phyloP scores from a whole-genome alignment of 306 rosid species.

The Alnus glutinosa region DNA sequence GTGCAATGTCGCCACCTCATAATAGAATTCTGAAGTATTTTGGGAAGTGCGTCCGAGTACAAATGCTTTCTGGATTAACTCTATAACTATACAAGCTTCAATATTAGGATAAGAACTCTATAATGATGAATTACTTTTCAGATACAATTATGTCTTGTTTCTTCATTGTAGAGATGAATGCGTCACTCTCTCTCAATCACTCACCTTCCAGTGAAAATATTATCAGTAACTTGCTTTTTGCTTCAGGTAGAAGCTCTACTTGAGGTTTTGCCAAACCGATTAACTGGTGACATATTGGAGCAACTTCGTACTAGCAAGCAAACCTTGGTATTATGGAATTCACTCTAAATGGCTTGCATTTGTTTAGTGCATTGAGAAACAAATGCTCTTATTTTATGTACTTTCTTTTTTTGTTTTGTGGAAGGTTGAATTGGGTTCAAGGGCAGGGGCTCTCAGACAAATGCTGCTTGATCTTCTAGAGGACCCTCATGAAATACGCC shows the following conservation, averaged over 20 bases:
- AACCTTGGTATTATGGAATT: conserved; percentile 61
- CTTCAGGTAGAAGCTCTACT: conserved; percentile 82
- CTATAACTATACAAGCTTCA: neutral
- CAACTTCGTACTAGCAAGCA: conserved; percentile 98
- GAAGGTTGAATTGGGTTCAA: conserved; percentile 95
- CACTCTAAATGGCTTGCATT: conserved; percentile 12
- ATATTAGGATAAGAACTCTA: neutral
- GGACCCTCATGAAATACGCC: conserved; percentile 84
- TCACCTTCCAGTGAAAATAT: neutral
- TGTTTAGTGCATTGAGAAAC: conserved; percentile 11
- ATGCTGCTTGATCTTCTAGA: conserved; percentile 94
- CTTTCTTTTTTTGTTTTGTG: conserved; percentile 22
- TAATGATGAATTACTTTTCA: neutral
- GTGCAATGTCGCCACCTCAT: neutral
- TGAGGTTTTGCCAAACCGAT: conserved; percentile 80
- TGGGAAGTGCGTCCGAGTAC: neutral
- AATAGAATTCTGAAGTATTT: neutral
- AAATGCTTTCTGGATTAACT: neutral
- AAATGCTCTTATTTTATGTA: conserved; percentile 7
- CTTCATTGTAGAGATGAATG: neutral
- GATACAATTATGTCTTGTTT: conserved; percentile 9
- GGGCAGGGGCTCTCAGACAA: conserved; percentile 95
- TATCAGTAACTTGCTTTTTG: conserved; percentile 9
- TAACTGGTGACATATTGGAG: conserved; percentile 88
- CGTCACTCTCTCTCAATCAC: neutral